Percentiles rank a stretch among this genome's conserved stretches.
phyloP scores from a whole-genome alignment of 139 green algal genomes.

The Chlorella sp. region DNA sequence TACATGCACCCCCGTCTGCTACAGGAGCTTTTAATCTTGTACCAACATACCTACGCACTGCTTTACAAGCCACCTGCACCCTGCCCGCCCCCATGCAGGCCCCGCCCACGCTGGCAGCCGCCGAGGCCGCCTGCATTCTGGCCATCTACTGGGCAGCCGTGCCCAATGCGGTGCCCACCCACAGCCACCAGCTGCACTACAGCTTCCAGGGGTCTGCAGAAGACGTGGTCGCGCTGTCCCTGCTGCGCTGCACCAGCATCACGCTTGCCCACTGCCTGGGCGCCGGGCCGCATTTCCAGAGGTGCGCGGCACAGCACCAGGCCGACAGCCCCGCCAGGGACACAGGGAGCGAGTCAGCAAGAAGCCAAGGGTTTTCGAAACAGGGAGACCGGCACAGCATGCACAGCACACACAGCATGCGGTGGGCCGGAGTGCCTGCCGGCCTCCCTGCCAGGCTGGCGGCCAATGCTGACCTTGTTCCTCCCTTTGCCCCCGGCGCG shows the following conservation, averaged over 20 bases:
- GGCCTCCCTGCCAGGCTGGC: background rate
- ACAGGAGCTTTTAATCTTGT: background rate
- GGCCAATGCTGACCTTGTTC: background rate
- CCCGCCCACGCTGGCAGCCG: constrained; percentile 3
- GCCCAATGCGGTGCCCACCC: constrained; percentile 2
- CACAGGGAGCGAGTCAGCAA: no score
- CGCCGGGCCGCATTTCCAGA: constrained; percentile 39
- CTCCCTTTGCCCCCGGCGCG: background rate
- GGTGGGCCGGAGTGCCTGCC: background rate
- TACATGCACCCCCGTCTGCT: background rate
- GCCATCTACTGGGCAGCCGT: constrained; percentile 9
- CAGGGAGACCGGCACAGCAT: no score
- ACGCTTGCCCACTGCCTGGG: constrained; percentile 53
- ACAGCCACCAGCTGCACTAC: background rate
- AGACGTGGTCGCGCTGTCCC: constrained; percentile 33
- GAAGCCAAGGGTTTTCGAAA: no score
- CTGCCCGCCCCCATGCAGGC: background rate
- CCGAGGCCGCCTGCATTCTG: constrained; percentile 8
- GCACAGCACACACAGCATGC: background rate
- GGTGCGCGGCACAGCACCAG: constrained; percentile 41
- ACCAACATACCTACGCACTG: background rate
- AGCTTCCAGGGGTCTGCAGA: constrained; percentile 11
- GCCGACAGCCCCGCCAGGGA: no score
- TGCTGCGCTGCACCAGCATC: constrained; percentile 52
- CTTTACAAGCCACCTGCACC: background rate